Evolutionary conservation across 805 yeast genomes (phyloP).

Genomic region (Wickerhamomyces queroliae): DNA sequence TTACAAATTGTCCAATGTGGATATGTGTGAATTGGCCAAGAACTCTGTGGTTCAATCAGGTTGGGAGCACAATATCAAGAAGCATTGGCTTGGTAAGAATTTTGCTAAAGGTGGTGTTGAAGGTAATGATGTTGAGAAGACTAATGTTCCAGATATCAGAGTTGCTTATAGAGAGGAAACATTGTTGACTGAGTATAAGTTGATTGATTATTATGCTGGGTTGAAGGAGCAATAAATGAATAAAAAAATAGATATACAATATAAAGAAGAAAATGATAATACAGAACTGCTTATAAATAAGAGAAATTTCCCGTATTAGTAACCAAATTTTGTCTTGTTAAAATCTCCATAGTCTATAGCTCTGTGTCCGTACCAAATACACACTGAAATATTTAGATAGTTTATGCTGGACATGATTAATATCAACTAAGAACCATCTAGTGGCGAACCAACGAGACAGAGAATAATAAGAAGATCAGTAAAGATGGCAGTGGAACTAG

Average conservation of each 20-base stretch:
- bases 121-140: conserved; percentile 87
- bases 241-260: neutral
- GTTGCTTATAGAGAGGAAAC: conserved; percentile 83
- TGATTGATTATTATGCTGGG: conserved; percentile 52
- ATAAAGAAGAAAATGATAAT: no score
- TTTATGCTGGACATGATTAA: no score
- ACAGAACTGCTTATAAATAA: no score
- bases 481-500: neutral
- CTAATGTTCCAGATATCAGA: conserved; percentile 91
- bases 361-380: no score
- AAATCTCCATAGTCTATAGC: no score
- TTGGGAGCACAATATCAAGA: conserved; percentile 79
- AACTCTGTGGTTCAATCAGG: conserved; percentile 94
- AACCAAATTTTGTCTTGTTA: no score
- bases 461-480: neutral
- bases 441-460: neutral
- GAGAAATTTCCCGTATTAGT: no score
- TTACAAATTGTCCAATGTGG: conserved; percentile 88
- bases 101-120: conserved; percentile 55
- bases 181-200: conserved; percentile 59
- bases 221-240: neutral
- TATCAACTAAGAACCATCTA: no score
- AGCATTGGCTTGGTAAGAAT: conserved; percentile 85
- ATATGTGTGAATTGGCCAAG: conserved; percentile 94
- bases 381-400: no score